Base-by-base conservation (phyloP, 805 yeast species). In the Monosporozyma solicola region DNA sequence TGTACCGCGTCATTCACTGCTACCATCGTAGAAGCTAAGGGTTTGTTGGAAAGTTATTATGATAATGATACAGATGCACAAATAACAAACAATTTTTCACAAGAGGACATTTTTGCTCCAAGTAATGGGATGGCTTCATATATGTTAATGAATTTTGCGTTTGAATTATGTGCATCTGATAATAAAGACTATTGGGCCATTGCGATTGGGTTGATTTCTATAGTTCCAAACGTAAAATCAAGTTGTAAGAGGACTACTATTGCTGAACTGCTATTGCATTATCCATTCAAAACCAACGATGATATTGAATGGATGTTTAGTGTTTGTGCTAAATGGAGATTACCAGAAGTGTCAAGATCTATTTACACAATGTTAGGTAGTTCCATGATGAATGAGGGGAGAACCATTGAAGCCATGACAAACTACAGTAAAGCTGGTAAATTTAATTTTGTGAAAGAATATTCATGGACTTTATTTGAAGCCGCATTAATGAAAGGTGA, bases 221-320 rank as follows among this genome's bases (percentile, higher is more conserved):
- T 77, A 1, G 69, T 80, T 10, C 75, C 76, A 20, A 74, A 77
- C n/a, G 63, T 72, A 11, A 70, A 70, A 22, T 66, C 79, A 2
- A 57, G 60, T 41, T 60, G 63, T 5, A 66, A 62, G 46, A 66
- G 61, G 51, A 47, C 55, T 41, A 61, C 79, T 0, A 74, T 86
- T 37, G 75, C 80, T 3, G 82, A 80, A 54, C 74, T 79, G 48
- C 68, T 86, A 37, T 87, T 88, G 5, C 75, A 74, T 24, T 85
- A 73, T 62, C 74, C 82, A 46, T 82, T 82, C 61, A 70, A 76
- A 51, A 82, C 83, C 8, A 84, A 83, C 61, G 91, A 85, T 63
- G 95, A 86, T 63, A 74, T 84, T 55, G 94, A 86, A 65, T 86
- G 92, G 92, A 78, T 84, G 47, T 70, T 86, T 50, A 79, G 87